Evolutionary conservation across 2,329 filamentous ascomycete species (phyloP), one percentile per base, ranked within the genome.

Genomic region (Hymenoscyphus fraxineus): DNA sequence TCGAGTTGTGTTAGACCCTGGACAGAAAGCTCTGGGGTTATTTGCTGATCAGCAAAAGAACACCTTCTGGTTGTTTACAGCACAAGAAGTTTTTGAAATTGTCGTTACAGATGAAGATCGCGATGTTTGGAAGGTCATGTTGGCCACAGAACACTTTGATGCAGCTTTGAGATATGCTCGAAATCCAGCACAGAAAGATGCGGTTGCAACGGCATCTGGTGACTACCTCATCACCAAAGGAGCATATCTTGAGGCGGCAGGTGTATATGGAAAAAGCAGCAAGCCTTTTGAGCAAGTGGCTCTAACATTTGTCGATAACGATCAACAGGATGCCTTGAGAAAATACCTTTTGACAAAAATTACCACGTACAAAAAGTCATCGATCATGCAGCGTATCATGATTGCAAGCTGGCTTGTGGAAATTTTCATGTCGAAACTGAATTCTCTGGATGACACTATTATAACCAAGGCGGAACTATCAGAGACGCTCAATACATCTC

Each of bases 241-340:
- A 2, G 88, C 91, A 61, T 98, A 88, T 76, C 79, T 87, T 61
- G 93, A 99, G 75, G 95, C 95, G 51, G 95, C 96, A 0, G 85
- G 87, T 10, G 87, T 98, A 1, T 97, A 97, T 76, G 95, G 95
- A 13, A 92, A 92, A 76, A 98, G 95, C 78, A 97, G 91, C 75
- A 98, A 98, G 79, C 88, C 92, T 0, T 99, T 99, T 70, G 95
- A 99, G 75, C 93, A 99, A 74, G 94, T 99, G 57, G 93, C 93
- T 27, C 81, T 99, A 41, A 88, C 87, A 1, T 91, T 99, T 73
- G 93, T 99, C 69, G 93, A 98, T 77, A 89, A 91, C 68, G 88
- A 88, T 47, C 92, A 98, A 76, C 89, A 92, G 64, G 94, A 98
- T 79, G 94, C 95, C 1, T 78, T 99, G 68, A 87, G 94, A 58